Evolutionary conservation across 116 monocot species (phyloP).

Genomic region (Cymodocea nodosa): DNA sequence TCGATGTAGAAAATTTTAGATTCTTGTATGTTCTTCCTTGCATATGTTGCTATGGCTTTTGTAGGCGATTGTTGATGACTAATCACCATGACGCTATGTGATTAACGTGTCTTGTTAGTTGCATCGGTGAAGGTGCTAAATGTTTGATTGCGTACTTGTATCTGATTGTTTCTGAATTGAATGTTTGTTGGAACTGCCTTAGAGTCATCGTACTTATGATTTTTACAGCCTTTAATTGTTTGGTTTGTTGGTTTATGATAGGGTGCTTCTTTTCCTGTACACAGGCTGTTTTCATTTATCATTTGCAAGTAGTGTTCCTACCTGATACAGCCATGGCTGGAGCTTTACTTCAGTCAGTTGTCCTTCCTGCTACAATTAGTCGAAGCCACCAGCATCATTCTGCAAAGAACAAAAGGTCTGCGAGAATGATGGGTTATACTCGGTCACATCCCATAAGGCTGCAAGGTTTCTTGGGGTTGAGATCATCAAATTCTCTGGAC

Average conservation of each 20-base stretch:
- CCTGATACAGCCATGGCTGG: slow-evolving; percentile 43
- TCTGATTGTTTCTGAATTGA: no score
- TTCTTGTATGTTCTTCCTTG: no score
- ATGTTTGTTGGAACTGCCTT: no score
- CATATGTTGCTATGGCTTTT: no score
- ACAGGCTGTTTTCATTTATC: neutral
- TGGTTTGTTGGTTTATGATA: neutral
- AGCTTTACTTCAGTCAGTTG: slow-evolving; percentile 61
- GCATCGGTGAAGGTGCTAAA: no score
- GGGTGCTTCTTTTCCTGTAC: neutral
- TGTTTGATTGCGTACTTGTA: no score
- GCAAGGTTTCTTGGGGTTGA: slow-evolving; percentile 48
- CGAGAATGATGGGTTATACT: slow-evolving; percentile 24
- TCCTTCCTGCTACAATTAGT: slow-evolving; percentile 41
- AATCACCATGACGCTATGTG: no score
- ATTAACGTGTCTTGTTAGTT: no score
- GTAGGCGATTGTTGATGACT: no score
- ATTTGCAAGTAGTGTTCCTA: neutral
- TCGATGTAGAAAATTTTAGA: no score
- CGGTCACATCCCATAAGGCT: slow-evolving; percentile 24
- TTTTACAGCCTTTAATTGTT: neutral
- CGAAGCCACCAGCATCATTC: slow-evolving; percentile 17
- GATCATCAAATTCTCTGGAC: slow-evolving; percentile 37
- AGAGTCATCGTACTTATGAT: no score
- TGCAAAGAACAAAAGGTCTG: slow-evolving; percentile 21